phyloP scores from a whole-genome alignment of 192 early-diverging fungal genomes.

The Coemansia umbellata region DNA sequence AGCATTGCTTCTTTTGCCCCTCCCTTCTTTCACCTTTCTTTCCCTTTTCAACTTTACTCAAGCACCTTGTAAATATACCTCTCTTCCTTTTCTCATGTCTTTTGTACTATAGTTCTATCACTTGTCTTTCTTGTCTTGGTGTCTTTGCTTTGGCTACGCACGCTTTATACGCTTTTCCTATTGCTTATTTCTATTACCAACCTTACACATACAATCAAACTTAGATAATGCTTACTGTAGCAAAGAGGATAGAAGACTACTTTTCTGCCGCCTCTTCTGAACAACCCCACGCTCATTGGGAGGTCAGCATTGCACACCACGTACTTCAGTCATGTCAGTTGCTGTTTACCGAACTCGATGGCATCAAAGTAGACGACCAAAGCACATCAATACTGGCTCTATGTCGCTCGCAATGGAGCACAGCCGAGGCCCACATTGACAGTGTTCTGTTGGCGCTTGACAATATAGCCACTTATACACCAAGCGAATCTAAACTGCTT shows the following conservation, averaged over 20 bases:
- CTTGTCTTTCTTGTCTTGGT: no score
- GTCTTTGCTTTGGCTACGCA: no score
- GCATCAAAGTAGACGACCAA: slow-evolving; percentile 7
- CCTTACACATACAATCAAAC: neutral
- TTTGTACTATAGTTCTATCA: no score
- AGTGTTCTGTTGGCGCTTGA: slow-evolving; percentile 14
- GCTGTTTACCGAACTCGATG: slow-evolving; percentile 24
- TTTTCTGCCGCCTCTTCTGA: neutral
- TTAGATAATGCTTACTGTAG: slow-evolving; percentile 2
- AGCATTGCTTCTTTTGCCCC: no score
- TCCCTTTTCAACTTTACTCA: neutral
- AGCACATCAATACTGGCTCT: slow-evolving; percentile 1
- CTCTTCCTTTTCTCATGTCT: no score
- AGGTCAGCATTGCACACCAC: slow-evolving; percentile 12
- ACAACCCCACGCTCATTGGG: neutral
- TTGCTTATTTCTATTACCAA: neutral
- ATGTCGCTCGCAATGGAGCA: slow-evolving; percentile 16
- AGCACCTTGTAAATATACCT: no score
- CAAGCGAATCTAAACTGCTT: neutral
- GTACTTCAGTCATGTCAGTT: slow-evolving; percentile 32
- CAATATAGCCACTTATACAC: neutral
- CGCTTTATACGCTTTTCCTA: no score
- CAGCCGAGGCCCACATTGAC: slow-evolving; percentile 8
- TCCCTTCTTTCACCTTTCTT: neutral
- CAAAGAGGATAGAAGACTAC: slow-evolving; percentile 18